Evolutionary conservation across 1,284 basidiomycete genomes (phyloP), one percentile per base, ranked within the genome.

Genomic region (Ceratobasidium sp.): DNA sequence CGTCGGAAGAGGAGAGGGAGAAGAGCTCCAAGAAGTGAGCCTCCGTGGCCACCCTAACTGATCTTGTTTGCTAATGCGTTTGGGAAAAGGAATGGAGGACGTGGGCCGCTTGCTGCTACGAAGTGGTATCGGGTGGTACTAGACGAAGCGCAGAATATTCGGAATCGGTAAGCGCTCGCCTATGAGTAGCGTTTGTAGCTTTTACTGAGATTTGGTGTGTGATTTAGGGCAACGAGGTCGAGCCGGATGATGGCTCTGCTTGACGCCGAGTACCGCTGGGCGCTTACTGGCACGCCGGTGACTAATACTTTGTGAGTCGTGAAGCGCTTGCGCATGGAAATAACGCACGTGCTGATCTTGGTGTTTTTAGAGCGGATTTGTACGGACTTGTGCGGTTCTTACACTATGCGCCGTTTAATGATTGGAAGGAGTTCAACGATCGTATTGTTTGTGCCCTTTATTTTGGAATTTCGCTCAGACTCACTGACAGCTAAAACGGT

Each of bases 81-180:
- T 45, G 62, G 17, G 63, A 89, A 7, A 11, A 62, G 69, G 31
- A 11, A 44, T 33, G 41, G 44, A 7, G 57, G 57, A 5, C 44
- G 19, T 6, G 90, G 90, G 7, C 79, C 88, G 6, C 82, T 91
- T 8, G 86, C 89, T 1, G 83, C 84, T 44, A 85, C 85, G 53
- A 85, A 85, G 57, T 92, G 90, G 83, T 89, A 86, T 78, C 86
- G 91, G 5, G 87, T 89, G 14, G 83, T 92, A 74, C 86, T 89
- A 2, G 91, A 92, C 76, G 91, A 92, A 80, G 90, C 91, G 0
- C 90, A 92, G 78, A 90, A 89, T 79, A 90, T 91, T 76, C 85
- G 90, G 31, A 92, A 91, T 78, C 85, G 90, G 86, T 86, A 75
- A 19, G 77, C 48, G 4, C 15, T 41, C 3, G 36, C 2, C 1